Base-by-base conservation (phyloP, 306 rosid species). In the Rosa persica region DNA sequence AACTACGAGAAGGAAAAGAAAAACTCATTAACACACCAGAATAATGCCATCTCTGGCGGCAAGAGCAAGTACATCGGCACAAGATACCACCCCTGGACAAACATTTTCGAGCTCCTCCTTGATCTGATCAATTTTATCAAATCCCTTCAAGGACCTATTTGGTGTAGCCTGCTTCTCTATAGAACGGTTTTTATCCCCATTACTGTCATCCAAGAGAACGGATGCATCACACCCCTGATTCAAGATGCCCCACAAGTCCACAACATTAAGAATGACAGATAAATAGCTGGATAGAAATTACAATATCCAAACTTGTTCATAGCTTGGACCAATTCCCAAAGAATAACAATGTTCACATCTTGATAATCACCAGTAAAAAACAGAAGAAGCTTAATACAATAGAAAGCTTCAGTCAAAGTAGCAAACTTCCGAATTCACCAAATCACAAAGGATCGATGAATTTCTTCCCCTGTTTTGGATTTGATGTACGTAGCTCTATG, bases 81-180 rank as follows among this genome's bases (percentile, higher is more conserved):
- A 86, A 67, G 87, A 86, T 66, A 86, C 89, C 8, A 83, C 82
- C 6, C 78, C 85, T 13, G 84, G 87, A 23, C 89, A 86, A 40
- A 73, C 80, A n/a, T 54, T 75, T 81, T 86, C 89, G 4, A 86
- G 66, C 70, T 73, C 86, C 73, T 78, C 89, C 77, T 86, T 86
- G 16, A 86, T 83, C 69, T 0, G 13, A 54, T 83, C 85, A 3
- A 86, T 77, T 42, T 42, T n/a, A 3, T 78, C 77, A 23, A 86
- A 86, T 22, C 87, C 87, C 81, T 20, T 86, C 72, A 86, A 47
- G 68, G 82, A 81, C 75, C 19, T 86, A 76, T 93, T 93, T 3
- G 98, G 98, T n/a, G 84, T 51, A n/a, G 98, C 97, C 72, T 86
- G 86, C 87, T 80, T 93, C 87, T 93, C 97, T 72, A 68, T 68